Conservation (phyloP, 108 stramenopile genomes). For the Nitzschia sp. region DNA sequence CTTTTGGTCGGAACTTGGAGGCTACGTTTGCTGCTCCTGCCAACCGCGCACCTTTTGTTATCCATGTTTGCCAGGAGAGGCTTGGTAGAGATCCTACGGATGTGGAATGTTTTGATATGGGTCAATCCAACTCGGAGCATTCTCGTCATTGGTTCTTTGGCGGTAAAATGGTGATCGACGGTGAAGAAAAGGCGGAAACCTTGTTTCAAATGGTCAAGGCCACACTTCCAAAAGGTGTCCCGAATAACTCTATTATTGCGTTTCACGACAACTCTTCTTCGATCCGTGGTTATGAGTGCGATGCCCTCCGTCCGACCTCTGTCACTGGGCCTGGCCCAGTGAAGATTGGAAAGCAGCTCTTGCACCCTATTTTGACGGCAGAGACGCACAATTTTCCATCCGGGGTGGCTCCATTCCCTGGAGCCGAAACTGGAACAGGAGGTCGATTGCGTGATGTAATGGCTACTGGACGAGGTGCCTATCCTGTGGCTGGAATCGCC, state of each 20-base stretch:
- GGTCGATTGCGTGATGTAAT: conserved; percentile 98
- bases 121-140: conserved; percentile 98
- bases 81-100: conserved; percentile 96
- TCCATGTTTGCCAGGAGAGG: conserved; percentile 66
- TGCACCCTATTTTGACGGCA: conserved; percentile 96
- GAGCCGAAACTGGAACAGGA: conserved; percentile 99
- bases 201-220: conserved; percentile 98
- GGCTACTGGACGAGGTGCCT: conserved; percentile 97
- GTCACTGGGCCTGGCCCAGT: conserved; percentile 64
- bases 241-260: conserved; percentile 95
- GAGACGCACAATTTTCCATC: conserved; percentile 99
- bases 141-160: conserved; percentile 99
- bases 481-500: conserved; percentile 90
- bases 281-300: conserved; percentile 87
- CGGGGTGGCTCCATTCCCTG: conserved; percentile 98
- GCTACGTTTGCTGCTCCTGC: not conserved
- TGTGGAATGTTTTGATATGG: conserved; percentile 99
- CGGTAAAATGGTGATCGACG: conserved; percentile 98
- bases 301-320: conserved; percentile 59
- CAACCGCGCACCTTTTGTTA: not conserved
- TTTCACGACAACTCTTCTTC: conserved; percentile 98
- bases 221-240: conserved; percentile 79
- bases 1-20: not conserved
- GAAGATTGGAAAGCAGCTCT: conserved; percentile 52
- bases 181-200: conserved; percentile 88